These are phyloP conservation scores for Mortierella sp. DNA, from an alignment of 371 early-diverging fungal genomes.

Conservation along the genomic window DNA sequence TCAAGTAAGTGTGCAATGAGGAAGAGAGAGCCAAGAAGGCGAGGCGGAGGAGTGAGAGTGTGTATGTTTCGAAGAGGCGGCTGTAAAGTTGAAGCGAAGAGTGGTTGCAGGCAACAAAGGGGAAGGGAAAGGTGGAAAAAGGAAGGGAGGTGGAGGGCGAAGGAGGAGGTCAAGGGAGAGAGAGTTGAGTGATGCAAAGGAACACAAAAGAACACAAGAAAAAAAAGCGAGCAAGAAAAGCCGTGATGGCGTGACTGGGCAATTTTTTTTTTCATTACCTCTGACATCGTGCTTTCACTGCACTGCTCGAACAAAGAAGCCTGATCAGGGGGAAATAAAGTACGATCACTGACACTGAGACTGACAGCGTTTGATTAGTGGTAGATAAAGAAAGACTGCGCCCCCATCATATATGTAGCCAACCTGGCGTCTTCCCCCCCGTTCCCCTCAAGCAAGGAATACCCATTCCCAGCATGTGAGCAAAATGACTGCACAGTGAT, in stretches of 20 bases:
- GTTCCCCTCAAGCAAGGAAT: background rate
- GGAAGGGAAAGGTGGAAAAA: background rate
- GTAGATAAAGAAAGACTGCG: background rate
- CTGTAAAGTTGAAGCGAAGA: background rate
- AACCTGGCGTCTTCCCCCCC: background rate
- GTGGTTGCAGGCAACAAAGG: background rate
- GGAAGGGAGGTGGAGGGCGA: background rate
- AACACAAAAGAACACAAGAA: slow-evolving; percentile 5
- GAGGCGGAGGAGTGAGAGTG: background rate
- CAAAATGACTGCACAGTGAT: no score
- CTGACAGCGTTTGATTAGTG: background rate
- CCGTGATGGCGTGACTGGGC: background rate
- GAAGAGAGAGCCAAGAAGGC: background rate
- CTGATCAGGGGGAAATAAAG: background rate
- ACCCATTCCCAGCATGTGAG: no score
- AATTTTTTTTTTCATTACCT: background rate
- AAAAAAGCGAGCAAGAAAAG: slow-evolving; percentile 9
- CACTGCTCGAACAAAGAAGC: background rate
- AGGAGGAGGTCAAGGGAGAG: background rate
- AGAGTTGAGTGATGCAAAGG: slow-evolving; percentile 27
- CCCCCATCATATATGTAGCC: background rate
- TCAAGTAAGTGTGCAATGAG: background rate
- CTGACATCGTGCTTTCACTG: background rate
- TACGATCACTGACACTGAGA: background rate
- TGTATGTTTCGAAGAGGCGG: background rate